These are phyloP conservation scores for Kickxella alabastrina DNA, from an alignment of 192 early-diverging fungal species.

Conservation along the genomic window DNA sequence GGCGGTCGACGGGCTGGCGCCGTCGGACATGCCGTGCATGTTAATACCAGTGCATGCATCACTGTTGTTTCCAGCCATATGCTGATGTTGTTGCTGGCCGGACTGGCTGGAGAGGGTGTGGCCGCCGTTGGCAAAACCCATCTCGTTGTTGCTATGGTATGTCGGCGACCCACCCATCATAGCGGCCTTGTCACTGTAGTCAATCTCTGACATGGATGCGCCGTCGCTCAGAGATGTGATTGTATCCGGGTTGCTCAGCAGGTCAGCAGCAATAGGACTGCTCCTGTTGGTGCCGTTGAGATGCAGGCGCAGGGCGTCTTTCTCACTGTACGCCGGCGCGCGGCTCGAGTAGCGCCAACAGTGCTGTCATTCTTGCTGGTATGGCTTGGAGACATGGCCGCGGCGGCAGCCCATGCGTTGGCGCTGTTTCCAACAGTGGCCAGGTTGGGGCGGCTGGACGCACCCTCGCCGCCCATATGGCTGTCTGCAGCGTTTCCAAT, in stretches of 20 bases:
- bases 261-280: too few relatives aligned
- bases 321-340: constrained; percentile 10
- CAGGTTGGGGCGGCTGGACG: constrained; percentile 20
- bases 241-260: constrained; percentile 49
- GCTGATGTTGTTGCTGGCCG: not conserved
- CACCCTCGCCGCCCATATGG: not conserved
- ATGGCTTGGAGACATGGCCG: too few relatives aligned
- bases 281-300: constrained; percentile 23
- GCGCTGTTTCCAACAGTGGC: constrained; percentile 10
- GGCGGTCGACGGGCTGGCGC: not conserved
- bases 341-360: not conserved
- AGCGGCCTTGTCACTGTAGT: constrained; percentile 29
- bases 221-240: constrained; percentile 27
- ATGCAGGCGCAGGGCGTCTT: constrained; percentile 39
- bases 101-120: not conserved
- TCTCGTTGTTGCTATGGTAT: constrained; percentile 3
- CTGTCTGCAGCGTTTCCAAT: not conserved
- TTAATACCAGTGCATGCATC: not conserved
- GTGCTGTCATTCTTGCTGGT: too few relatives aligned
- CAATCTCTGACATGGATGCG: constrained; percentile 14
- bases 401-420: constrained; percentile 10
- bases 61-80: not conserved
- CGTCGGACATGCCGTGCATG: not conserved
- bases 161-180: constrained; percentile 7
- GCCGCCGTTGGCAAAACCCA: not conserved